Percentiles rank a stretch among this genome's conserved stretches.
Evolutionary conservation across 352 stramenopile species (phyloP).

Genomic region (Blastocystis sp.): DNA sequence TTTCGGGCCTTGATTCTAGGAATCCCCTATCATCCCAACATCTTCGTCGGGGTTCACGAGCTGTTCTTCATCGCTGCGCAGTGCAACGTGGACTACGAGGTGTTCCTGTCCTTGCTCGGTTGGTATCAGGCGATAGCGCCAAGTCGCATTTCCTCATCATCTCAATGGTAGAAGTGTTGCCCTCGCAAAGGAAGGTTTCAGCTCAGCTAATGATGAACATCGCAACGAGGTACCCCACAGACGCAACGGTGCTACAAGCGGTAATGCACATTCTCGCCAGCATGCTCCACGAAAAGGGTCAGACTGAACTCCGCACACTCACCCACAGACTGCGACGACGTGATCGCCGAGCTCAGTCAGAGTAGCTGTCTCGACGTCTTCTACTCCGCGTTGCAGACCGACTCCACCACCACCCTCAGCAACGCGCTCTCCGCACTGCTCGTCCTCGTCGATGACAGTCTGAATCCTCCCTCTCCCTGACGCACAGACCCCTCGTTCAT

Average conservation of each 20-base stretch:
- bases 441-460: background rate
- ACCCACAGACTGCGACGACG: background rate
- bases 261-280: slow-evolving; percentile 27
- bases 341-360: background rate
- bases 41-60: slow-evolving; percentile 39
- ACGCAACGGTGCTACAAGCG: background rate
- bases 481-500: background rate
- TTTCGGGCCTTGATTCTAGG: background rate
- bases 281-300: slow-evolving; percentile 6
- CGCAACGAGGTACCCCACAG: background rate
- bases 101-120: slow-evolving; percentile 3
- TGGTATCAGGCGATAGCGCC: slow-evolving; percentile 43
- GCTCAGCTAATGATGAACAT: slow-evolving; percentile 22
- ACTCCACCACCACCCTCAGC: background rate
- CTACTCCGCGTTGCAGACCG: background rate
- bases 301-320: background rate
- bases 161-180: background rate
- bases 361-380: background rate
- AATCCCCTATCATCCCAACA: slow-evolving; percentile 56
- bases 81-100: background rate
- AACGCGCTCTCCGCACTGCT: background rate
- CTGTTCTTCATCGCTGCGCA: slow-evolving; percentile 25
- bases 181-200: background rate
- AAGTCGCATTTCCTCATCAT: background rate
- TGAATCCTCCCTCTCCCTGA: background rate